Percentiles rank a stretch among this genome's conserved stretches.
Conservation (phyloP, 2,329 filamentous ascomycete genomes). For the Diplocarpon mali region DNA sequence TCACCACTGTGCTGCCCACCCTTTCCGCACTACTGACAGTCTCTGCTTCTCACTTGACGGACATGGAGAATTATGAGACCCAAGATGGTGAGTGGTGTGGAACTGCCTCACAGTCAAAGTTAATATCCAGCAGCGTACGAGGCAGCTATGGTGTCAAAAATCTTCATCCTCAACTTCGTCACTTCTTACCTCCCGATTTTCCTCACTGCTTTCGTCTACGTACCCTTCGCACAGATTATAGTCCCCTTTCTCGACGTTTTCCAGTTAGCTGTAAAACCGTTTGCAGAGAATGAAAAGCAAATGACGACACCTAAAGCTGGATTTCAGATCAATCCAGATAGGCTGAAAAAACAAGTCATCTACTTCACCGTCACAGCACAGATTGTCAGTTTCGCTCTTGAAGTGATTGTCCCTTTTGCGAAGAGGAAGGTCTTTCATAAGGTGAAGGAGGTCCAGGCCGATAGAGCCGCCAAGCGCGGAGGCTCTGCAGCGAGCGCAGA, state of each 20-base stretch:
- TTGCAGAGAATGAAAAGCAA: slow-evolving; percentile 66
- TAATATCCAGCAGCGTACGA: slow-evolving; percentile 49
- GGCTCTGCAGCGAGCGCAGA: slow-evolving; percentile 30
- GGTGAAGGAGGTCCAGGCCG: slow-evolving; percentile 62
- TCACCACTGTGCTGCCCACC: slow-evolving; percentile 72
- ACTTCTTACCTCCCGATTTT: slow-evolving; percentile 90
- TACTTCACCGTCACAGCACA: slow-evolving; percentile 95
- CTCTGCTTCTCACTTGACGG: slow-evolving; percentile 66
- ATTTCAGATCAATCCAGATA: slow-evolving; percentile 73
- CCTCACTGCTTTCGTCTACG: slow-evolving; percentile 86
- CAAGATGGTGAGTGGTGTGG: slow-evolving; percentile 43
- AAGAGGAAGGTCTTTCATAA: slow-evolving; percentile 71
- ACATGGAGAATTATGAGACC: slow-evolving; percentile 88
- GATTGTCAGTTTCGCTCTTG: slow-evolving; percentile 74
- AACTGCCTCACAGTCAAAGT: background rate
- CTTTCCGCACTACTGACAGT: slow-evolving; percentile 64
- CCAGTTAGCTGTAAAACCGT: slow-evolving; percentile 58
- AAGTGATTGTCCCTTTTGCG: slow-evolving; percentile 73
- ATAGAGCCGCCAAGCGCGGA: slow-evolving; percentile 45
- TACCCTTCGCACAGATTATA: slow-evolving; percentile 77
- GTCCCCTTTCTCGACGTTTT: slow-evolving; percentile 82
- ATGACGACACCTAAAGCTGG: slow-evolving; percentile 43
- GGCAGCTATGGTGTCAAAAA: slow-evolving; percentile 77
- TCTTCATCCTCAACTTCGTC: slow-evolving; percentile 94
- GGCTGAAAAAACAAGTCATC: slow-evolving; percentile 83